These are phyloP conservation scores for Acorus calamus DNA, from an alignment of 106 monocot genomes.

Conservation along the genomic window DNA sequence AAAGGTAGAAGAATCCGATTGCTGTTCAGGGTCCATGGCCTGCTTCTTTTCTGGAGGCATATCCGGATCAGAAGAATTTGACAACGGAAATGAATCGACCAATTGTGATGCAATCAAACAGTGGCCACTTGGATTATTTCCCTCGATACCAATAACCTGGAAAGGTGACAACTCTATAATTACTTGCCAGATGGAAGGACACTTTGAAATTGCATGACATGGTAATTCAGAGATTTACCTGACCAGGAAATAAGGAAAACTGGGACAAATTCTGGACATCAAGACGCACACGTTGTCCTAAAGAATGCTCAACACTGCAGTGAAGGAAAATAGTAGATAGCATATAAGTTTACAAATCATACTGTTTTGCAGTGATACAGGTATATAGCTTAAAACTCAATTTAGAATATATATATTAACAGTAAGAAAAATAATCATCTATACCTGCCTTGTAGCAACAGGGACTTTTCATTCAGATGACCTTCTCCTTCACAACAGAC, in stretches of 20 bases:
- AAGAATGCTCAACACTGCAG: conserved; percentile 62
- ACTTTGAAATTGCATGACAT: not conserved
- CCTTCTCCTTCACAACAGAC: conserved; percentile 85
- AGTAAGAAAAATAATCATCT: not conserved
- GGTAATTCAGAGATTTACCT: conserved; percentile 30
- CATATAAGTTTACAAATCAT: not conserved
- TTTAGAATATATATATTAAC: no score
- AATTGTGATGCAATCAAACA: conserved; percentile 81
- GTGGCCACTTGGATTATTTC: conserved; percentile 98
- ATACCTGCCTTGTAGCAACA: conserved; percentile 79
- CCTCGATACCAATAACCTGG: conserved; percentile 86
- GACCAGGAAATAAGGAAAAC: conserved; percentile 90
- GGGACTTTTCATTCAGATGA: conserved; percentile 79
- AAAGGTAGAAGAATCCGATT: conserved; percentile 14
- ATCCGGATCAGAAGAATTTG: conserved; percentile 12
- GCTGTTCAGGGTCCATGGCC: conserved; percentile 32
- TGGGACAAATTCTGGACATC: conserved; percentile 58
- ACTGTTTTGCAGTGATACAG: no score
- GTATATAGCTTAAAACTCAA: no score
- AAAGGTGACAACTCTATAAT: conserved; percentile 2
- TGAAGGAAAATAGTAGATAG: not conserved
- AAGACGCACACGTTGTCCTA: conserved; percentile 71
- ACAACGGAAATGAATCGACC: conserved; percentile 41
- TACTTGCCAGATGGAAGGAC: not conserved
- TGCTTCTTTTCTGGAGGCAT: conserved; percentile 73